Conservation (phyloP, 192 early-diverging fungal genomes). For the Podochytrium sp. region DNA sequence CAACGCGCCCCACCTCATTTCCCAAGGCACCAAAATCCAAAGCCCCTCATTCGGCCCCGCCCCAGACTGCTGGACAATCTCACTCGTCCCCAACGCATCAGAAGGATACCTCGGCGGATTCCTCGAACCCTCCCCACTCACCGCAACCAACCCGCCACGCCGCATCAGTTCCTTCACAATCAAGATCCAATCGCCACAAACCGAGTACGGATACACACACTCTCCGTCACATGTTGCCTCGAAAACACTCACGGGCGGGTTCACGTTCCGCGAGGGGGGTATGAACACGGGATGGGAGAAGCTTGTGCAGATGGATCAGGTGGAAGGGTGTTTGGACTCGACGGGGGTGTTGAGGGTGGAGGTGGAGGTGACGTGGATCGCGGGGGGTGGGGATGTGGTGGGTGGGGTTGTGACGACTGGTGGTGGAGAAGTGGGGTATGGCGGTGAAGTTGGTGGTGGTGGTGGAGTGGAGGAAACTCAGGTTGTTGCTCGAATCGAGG, state of each 20-base stretch:
- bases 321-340: slow-evolving; percentile 31
- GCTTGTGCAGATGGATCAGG: slow-evolving; percentile 18
- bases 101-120: slow-evolving; percentile 35
- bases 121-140: slow-evolving; percentile 36
- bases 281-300: slow-evolving; percentile 35
- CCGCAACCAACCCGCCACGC: slow-evolving; percentile 34
- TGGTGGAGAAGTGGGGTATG: too few relatives aligned
- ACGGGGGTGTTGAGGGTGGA: slow-evolving; percentile 34
- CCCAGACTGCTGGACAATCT: slow-evolving; percentile 39
- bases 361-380: slow-evolving; percentile 49
- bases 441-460: background rate
- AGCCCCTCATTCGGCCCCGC: slow-evolving; percentile 44
- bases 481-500: background rate
- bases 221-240: slow-evolving; percentile 24
- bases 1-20: background rate
- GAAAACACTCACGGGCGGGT: slow-evolving; percentile 53
- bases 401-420: background rate
- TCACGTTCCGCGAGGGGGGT: slow-evolving; percentile 33
- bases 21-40: background rate
- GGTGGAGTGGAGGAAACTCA: slow-evolving; percentile 1
- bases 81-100: slow-evolving; percentile 1
- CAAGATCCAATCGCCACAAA: slow-evolving; percentile 25
- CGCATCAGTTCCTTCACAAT: slow-evolving; percentile 46
- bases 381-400: background rate
- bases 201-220: slow-evolving; percentile 15